These are phyloP conservation scores for Xerocomellus dryophilus DNA, from an alignment of 768 basidiomycete species.

Conservation along the genomic window DNA sequence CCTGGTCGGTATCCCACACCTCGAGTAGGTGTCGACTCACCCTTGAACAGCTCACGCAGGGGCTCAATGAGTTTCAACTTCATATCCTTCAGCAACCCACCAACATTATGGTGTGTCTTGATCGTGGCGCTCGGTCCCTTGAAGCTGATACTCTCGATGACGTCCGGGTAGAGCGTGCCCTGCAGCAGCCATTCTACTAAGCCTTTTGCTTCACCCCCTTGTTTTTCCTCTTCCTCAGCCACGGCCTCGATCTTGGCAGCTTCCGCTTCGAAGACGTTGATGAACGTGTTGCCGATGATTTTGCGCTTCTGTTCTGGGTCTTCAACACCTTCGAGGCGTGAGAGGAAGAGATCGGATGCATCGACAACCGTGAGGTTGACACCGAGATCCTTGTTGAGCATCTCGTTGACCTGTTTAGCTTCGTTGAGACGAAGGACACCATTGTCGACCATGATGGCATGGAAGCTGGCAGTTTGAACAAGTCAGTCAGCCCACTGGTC, in stretches of 20 bases:
- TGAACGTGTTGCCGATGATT: constrained; percentile 99
- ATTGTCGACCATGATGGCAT: constrained; percentile 99
- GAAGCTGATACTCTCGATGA: constrained; percentile 99
- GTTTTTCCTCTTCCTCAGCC: constrained; percentile 71
- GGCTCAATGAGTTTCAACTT: constrained; percentile 98
- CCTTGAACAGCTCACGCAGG: constrained; percentile 96
- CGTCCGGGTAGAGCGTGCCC: constrained; percentile 97
- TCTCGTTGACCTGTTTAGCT: constrained; percentile 84
- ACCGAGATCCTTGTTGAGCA: constrained; percentile 90
- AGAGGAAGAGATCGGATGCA: constrained; percentile 90
- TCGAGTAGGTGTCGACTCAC: constrained; percentile 38
- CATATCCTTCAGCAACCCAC: constrained; percentile 95
- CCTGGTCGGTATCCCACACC: neutral
- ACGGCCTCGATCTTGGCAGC: constrained; percentile 82
- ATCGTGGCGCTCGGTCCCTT: constrained; percentile 99
- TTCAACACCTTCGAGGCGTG: constrained; percentile 83
- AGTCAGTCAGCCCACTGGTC: neutral
- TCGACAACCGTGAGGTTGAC: constrained; percentile 96
- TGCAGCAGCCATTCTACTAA: constrained; percentile 96
- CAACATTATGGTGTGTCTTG: constrained; percentile 99
- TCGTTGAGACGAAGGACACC: constrained; percentile 94
- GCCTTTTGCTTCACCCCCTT: constrained; percentile 73
- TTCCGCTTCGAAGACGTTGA: constrained; percentile 95
- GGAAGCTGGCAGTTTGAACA: constrained; percentile 60
- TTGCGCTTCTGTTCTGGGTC: constrained; percentile 97